Percentiles rank a stretch among this genome's conserved stretches.
Conservation (phyloP, 1,284 basidiomycete species). For the Phlebopus sp. region DNA sequence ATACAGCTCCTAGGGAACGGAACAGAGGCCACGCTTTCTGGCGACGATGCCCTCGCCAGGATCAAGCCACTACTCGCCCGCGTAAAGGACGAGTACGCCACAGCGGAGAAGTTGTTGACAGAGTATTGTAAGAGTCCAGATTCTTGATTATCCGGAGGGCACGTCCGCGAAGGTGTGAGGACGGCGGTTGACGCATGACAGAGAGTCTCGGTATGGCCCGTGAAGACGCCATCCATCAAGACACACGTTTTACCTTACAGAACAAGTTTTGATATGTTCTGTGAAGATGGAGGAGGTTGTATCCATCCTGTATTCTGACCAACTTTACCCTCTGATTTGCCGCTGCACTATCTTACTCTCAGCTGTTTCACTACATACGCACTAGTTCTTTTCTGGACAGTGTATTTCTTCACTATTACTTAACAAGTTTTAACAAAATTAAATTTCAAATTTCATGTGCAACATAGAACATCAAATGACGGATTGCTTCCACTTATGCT, state of each 20-base stretch:
- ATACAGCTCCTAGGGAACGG: slow-evolving; percentile 84
- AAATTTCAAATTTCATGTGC: slow-evolving; percentile 17
- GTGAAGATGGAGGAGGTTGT: slow-evolving; percentile 18
- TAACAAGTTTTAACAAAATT: slow-evolving; percentile 2
- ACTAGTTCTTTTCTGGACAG: slow-evolving; percentile 22
- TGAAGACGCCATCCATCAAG: slow-evolving; percentile 8
- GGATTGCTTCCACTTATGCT: slow-evolving; percentile 1
- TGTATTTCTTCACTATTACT: slow-evolving; percentile 20
- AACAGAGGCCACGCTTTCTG: slow-evolving; percentile 43
- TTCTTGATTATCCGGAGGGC: slow-evolving; percentile 5
- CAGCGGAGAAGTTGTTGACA: slow-evolving; percentile 55
- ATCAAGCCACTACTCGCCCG: slow-evolving; percentile 54
- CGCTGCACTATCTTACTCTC: slow-evolving; percentile 15
- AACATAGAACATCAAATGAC: slow-evolving; percentile 7
- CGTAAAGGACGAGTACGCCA: slow-evolving; percentile 56
- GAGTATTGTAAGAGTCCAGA: slow-evolving; percentile 37
- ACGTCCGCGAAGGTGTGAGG: slow-evolving; percentile 2
- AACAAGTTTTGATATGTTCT: slow-evolving; percentile 21
- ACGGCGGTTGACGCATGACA: slow-evolving; percentile 14
- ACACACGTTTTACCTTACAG: slow-evolving; percentile 13
- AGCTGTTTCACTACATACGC: slow-evolving; percentile 19
- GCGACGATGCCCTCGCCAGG: slow-evolving; percentile 59
- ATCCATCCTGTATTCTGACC: slow-evolving; percentile 24
- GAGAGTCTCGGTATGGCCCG: slow-evolving; percentile 4
- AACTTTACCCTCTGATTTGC: slow-evolving; percentile 13